phyloP scores from a whole-genome alignment of 805 yeast species.

The Jamesozyma lodderae region DNA sequence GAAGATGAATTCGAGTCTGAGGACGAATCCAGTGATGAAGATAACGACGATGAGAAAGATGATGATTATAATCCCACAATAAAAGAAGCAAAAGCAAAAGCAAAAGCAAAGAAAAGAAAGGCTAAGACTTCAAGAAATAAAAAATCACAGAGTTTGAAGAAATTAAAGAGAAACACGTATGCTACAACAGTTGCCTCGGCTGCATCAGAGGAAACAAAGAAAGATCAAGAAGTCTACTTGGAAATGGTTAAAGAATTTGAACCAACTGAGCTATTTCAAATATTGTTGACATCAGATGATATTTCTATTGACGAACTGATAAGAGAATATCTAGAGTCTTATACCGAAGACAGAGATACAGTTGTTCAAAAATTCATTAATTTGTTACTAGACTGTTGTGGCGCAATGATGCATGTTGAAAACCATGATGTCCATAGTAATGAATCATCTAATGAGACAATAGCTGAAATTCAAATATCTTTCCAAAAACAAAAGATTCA shows the following conservation, averaged over 20 bases:
- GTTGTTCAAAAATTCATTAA: conserved; percentile 61
- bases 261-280: conserved; percentile 42
- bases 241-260: conserved; percentile 37
- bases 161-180: conserved; percentile 3
- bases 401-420: conserved; percentile 57
- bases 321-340: conserved; percentile 49
- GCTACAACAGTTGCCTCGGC: background rate
- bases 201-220: conserved; percentile 4
- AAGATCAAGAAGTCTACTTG: conserved; percentile 26
- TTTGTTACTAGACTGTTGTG: conserved; percentile 59
- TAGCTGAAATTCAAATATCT: conserved; percentile 58
- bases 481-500: conserved; percentile 54
- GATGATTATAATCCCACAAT: conserved; percentile 22
- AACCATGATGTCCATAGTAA: conserved; percentile 66
- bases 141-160: background rate
- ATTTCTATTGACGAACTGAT: conserved; percentile 44
- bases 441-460: conserved; percentile 64
- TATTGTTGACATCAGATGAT: conserved; percentile 40
- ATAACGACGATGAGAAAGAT: conserved; percentile 8
- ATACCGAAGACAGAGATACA: conserved; percentile 33
- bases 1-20: conserved; percentile 11
- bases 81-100: background rate
- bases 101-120: conserved; percentile 9
- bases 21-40: conserved; percentile 5
- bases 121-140: background rate